Conservation (phyloP, 1,139 yeast genomes). For the Taphrina wiesneri region DNA sequence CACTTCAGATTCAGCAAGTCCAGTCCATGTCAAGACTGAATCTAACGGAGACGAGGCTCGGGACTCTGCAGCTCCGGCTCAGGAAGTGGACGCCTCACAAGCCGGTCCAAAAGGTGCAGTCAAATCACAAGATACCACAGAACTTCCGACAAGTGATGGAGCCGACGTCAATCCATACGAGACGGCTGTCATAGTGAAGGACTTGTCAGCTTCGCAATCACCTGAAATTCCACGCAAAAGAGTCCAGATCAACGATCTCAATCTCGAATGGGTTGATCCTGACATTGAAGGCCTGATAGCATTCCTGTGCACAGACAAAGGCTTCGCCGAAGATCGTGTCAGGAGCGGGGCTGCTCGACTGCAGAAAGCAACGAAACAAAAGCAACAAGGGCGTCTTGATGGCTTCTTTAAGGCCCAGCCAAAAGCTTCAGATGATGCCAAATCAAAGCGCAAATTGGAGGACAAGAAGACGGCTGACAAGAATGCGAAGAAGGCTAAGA, state of each 20-base stretch:
- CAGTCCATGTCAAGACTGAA: neutral
- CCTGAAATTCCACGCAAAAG: conserved; percentile 28
- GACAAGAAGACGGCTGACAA: conserved; percentile 44
- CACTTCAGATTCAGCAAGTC: neutral
- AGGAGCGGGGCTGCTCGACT: conserved; percentile 82
- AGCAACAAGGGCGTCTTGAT: conserved; percentile 88
- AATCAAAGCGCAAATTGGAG: conserved; percentile 23
- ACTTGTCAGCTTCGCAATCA: conserved; percentile 25
- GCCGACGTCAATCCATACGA: conserved; percentile 13
- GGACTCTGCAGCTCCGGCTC: neutral
- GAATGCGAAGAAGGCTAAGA: conserved; percentile 31
- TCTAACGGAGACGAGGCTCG: neutral
- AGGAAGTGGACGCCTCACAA: neutral
- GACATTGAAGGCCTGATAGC: conserved; percentile 72
- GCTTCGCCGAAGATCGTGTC: conserved; percentile 90
- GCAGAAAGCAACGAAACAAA: conserved; percentile 76
- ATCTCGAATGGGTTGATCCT: conserved; percentile 69
- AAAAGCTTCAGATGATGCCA: conserved; percentile 50
- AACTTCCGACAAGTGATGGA: neutral
- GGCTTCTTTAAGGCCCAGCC: conserved; percentile 81
- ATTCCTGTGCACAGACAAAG: conserved; percentile 72
- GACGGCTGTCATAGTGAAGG: conserved; percentile 24
- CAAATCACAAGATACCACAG: neutral
- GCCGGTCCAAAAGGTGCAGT: neutral
- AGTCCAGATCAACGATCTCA: conserved; percentile 57